phyloP scores from a whole-genome alignment of 2,329 filamentous ascomycete species.

The Alternaria metachromatica region DNA sequence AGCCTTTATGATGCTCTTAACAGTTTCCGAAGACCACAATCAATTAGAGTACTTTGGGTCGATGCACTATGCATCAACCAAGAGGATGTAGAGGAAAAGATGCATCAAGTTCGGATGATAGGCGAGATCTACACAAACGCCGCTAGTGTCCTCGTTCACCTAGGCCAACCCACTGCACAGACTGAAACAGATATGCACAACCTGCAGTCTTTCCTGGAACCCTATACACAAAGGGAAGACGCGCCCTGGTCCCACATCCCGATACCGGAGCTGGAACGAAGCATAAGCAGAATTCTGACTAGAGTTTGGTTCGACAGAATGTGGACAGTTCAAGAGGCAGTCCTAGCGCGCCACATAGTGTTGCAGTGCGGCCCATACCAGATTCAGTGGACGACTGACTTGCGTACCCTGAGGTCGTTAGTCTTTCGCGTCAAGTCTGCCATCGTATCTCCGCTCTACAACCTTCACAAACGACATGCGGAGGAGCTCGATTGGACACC shows the following conservation, averaged over 20 bases:
- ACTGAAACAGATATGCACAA: neutral
- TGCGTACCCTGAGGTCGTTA: neutral
- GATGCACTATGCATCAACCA: no score
- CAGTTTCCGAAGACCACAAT: no score
- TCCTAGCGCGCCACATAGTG: neutral
- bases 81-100: no score
- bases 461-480: accelerated
- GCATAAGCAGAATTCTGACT: no score
- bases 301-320: neutral
- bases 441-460: neutral
- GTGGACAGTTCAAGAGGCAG: neutral
- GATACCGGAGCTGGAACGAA: neutral
- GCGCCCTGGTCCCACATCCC: neutral
- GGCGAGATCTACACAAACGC: neutral
- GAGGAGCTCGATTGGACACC: neutral
- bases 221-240: no score
- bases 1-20: no score
- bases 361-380: neutral
- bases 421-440: neutral
- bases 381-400: neutral
- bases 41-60: no score
- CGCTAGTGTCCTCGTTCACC: neutral
- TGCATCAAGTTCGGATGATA: neutral
- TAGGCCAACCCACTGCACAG: neutral
- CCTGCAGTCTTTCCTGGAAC: no score